Conservation (phyloP, 2,329 filamentous ascomycete species). For the Nakataea oryzae region DNA sequence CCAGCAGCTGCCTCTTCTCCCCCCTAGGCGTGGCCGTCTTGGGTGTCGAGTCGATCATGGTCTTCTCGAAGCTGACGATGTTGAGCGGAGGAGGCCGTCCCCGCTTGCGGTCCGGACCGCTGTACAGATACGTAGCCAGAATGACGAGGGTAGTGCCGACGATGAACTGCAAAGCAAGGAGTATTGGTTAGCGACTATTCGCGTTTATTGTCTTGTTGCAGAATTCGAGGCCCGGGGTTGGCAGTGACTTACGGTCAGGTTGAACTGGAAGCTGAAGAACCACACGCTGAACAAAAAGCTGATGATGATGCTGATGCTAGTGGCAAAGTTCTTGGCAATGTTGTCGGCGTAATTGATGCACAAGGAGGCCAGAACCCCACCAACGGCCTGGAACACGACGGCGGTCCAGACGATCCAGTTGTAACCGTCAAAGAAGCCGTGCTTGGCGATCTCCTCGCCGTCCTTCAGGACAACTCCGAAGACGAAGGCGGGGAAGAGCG, state of each 20-base stretch:
- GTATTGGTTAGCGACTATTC: not conserved
- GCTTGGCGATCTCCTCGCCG: slow-evolving; percentile 68
- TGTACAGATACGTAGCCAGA: slow-evolving; percentile 78
- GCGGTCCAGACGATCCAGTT: slow-evolving; percentile 85
- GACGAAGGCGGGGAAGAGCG: slow-evolving; percentile 78
- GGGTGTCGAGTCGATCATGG: slow-evolving; percentile 43
- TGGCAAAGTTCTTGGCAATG: slow-evolving; percentile 89
- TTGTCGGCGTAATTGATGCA: slow-evolving; percentile 80
- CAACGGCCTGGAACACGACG: slow-evolving; percentile 70
- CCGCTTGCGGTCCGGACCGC: slow-evolving; percentile 49
- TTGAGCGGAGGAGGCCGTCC: slow-evolving; percentile 54
- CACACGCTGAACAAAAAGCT: slow-evolving; percentile 77
- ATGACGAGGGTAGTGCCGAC: slow-evolving; percentile 72
- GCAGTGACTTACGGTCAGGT: slow-evolving; percentile 51
- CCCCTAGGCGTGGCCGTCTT: slow-evolving; percentile 13
- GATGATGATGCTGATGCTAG: slow-evolving; percentile 81
- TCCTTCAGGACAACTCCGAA: slow-evolving; percentile 82
- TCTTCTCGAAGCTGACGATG: slow-evolving; percentile 71
- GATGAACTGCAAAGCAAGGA: slow-evolving; percentile 54
- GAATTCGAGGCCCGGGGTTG: not conserved
- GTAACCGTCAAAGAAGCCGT: slow-evolving; percentile 92
- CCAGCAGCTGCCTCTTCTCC: slow-evolving; percentile 21
- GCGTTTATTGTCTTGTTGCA: not conserved
- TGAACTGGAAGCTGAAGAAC: slow-evolving; percentile 74
- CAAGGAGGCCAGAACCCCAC: slow-evolving; percentile 74